Evolutionary conservation across 1,284 basidiomycete genomes (phyloP), one percentile per base, ranked within the genome.

Genomic region (Fomes fomentarius): DNA sequence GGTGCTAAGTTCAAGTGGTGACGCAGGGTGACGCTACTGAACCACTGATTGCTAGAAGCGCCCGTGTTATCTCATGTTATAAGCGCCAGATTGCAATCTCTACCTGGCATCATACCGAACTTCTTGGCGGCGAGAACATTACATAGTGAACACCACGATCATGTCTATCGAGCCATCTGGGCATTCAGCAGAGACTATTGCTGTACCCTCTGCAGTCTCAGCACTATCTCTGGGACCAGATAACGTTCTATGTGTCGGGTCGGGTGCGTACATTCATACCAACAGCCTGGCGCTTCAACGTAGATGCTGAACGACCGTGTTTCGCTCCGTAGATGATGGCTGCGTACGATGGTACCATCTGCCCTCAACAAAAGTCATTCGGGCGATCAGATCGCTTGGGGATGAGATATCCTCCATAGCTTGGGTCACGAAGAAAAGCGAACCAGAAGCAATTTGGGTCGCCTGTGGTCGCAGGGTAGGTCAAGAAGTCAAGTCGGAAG

Each of bases 311-410:
- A n/a, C 2, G 24, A 40, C 10, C 26, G 3, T 22, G 28, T 42
- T 6, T 12, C n/a, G 24, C 17, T 5, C 3, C 3, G 2, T 58
- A 89, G 89, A 82, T 59, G 88, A 92, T 68, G 89, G 89, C 11
- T 79, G 79, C 47, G 68, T 91, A 43, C 83, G 90, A 19, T 70
- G 89, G 21, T 92, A 91, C 64, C 71, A 77, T 54, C 70, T 83
- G 4, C 79, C 82, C 2, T 77, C 81, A 0, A 74, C 74, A 57
- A 87, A 79, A 64, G 88, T 90, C 5, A 60, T 78, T 25, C 87
- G 81, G 62, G 89, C 86, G 0, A 72, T 91, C 48, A 77, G 81
- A 62, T 80, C 79, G 12, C 69, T 89, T 2, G 77, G 75, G 3
- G 65, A 66, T 4, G 83, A 87, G 56, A 71, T 92, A 4, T 84